These are phyloP conservation scores for Apiotrichum montevideense DNA, from an alignment of 1,284 basidiomycete genomes.

Conservation along the genomic window DNA sequence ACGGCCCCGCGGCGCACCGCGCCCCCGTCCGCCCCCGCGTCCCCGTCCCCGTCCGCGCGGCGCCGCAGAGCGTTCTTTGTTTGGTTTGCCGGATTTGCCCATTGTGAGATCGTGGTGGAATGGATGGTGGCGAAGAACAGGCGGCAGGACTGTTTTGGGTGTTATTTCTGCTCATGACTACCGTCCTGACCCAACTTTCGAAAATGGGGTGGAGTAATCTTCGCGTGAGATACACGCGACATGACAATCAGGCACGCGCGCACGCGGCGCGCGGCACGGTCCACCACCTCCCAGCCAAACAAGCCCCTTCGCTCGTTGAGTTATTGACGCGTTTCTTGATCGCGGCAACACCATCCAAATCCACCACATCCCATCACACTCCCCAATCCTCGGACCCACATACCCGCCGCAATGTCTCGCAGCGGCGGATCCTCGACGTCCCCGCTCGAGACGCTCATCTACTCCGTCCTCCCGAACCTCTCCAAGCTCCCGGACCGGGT, in stretches of 20 bases:
- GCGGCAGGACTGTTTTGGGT: too few relatives aligned
- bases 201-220: too few relatives aligned
- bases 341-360: not conserved
- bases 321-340: too few relatives aligned
- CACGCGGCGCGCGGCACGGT: not conserved
- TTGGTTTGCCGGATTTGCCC: constrained; percentile 18
- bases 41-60: constrained; percentile 11
- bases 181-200: too few relatives aligned
- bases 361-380: not conserved
- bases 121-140: not conserved
- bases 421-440: constrained; percentile 1
- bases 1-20: constrained; percentile 3
- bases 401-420: not conserved
- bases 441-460: constrained; percentile 35
- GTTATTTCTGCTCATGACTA: too few relatives aligned
- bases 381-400: not conserved
- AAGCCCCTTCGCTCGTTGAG: too few relatives aligned
- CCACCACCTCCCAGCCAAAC: too few relatives aligned
- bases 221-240: too few relatives aligned
- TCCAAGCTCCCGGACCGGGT: constrained; percentile 15
- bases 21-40: constrained; percentile 1
- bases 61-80: constrained; percentile 8
- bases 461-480: constrained; percentile 31
- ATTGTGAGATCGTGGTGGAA: not conserved
- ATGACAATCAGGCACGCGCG: too few relatives aligned